These are phyloP conservation scores for Chenopodium berlandieri DNA, from an alignment of 148 eudicot genomes.

Conservation along the genomic window DNA sequence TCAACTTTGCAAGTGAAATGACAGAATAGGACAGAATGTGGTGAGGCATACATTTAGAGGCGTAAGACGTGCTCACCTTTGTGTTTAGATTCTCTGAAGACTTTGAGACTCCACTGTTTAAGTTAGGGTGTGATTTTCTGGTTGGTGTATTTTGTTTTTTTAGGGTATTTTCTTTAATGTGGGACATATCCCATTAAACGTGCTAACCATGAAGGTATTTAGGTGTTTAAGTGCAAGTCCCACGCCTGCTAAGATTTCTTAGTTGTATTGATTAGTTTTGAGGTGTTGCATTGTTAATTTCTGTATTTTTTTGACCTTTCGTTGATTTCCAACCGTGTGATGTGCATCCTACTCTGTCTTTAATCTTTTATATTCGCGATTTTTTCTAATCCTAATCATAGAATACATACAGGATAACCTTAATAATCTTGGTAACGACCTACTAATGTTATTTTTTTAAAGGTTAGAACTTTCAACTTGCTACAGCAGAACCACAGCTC, in stretches of 20 bases:
- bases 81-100: neutral
- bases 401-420: neutral
- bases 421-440: neutral
- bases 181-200: slow-evolving; percentile 27
- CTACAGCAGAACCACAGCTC: neutral
- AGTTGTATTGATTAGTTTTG: slow-evolving; percentile 17
- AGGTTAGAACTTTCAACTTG: neutral
- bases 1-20: neutral
- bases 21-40: slow-evolving; percentile 2
- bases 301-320: slow-evolving; percentile 16
- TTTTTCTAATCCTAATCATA: neutral
- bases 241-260: slow-evolving; percentile 10
- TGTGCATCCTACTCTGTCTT: slow-evolving; percentile 9
- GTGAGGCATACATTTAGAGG: neutral
- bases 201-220: slow-evolving; percentile 22
- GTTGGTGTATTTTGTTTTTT: slow-evolving; percentile 17
- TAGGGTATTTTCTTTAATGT: neutral
- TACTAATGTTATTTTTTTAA: neutral
- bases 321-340: slow-evolving; percentile 19
- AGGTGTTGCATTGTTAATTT: neutral
- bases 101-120: neutral
- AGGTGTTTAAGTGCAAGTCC: slow-evolving; percentile 9
- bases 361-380: neutral
- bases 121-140: slow-evolving; percentile 6
- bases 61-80: slow-evolving; percentile 12